Evolutionary conservation across 495 filamentous ascomycete genomes (phyloP).

Genomic region (Hypoxylon lienhwacheense): DNA sequence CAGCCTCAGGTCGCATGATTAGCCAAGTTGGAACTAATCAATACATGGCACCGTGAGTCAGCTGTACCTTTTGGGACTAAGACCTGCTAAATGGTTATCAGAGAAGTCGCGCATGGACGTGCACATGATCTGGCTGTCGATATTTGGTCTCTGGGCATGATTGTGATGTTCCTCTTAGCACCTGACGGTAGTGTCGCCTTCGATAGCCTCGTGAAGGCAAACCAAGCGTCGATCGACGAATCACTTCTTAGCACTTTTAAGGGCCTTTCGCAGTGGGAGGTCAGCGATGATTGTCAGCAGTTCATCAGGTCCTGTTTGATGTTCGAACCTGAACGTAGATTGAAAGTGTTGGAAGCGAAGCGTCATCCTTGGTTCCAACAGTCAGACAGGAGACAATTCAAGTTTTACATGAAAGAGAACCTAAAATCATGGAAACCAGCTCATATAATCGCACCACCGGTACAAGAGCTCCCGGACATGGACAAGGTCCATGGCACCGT

Average conservation of each 20-base stretch:
- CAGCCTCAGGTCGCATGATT: conserved; percentile 55
- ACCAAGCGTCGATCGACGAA: conserved; percentile 29
- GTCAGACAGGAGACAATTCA: conserved; percentile 4
- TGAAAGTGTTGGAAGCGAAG: conserved; percentile 59
- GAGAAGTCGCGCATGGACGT: conserved; percentile 29
- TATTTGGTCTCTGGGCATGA: conserved; percentile 50
- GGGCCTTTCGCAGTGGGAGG: conserved; percentile 42
- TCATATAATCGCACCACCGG: conserved; percentile 16
- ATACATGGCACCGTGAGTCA: conserved; percentile 72
- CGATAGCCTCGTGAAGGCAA: conserved; percentile 29
- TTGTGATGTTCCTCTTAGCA: conserved; percentile 13
- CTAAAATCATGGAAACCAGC: conserved; percentile 16
- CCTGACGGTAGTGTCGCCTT: conserved; percentile 33
- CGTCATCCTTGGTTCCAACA: conserved; percentile 62
- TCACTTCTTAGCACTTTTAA: conserved; percentile 37
- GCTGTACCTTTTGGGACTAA: no score
- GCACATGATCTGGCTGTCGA: conserved; percentile 35
- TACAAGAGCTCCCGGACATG: conserved; percentile 24
- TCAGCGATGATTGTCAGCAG: conserved; percentile 49
- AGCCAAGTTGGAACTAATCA: conserved; percentile 65
- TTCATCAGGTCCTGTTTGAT: conserved; percentile 60
- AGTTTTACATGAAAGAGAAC: conserved; percentile 8
- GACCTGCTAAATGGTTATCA: conserved; percentile 11
- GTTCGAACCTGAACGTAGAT: conserved; percentile 52
- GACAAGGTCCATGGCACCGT: neutral